phyloP scores from a whole-genome alignment of 139 green algal genomes.

The Chlamydomonas urium region DNA sequence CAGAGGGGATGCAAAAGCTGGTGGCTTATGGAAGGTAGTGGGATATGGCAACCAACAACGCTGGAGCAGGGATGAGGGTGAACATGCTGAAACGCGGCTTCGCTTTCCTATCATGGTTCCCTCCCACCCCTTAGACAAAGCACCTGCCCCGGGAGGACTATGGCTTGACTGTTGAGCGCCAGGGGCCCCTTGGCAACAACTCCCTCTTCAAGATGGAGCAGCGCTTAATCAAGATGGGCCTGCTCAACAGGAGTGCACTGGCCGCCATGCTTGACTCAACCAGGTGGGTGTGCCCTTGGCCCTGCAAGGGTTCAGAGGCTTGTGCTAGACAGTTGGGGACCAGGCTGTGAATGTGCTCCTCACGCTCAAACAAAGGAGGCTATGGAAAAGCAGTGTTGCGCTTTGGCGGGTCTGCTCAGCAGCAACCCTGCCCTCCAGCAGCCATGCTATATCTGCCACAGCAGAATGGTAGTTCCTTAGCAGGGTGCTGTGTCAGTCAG shows the following conservation, averaged over 20 bases:
- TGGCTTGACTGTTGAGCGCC: not conserved
- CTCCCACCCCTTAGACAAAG: not conserved
- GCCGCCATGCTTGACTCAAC: not conserved
- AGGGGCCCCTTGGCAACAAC: not conserved
- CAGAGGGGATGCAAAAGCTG: not conserved
- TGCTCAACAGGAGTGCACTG: not conserved
- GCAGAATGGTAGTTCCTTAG: too few species aligned
- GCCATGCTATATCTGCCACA: too few species aligned
- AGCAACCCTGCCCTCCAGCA: too few species aligned
- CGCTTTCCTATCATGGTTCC: not conserved
- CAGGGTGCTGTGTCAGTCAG: too few species aligned
- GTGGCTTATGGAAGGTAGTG: not conserved
- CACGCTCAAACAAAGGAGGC: too few species aligned
- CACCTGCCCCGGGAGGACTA: conserved; percentile 6
- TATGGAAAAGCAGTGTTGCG: too few species aligned
- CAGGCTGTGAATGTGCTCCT: too few species aligned
- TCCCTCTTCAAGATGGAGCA: conserved; percentile 17
- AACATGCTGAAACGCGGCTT: not conserved
- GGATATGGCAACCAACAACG: not conserved
- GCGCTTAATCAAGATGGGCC: not conserved
- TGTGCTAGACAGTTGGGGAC: too few species aligned
- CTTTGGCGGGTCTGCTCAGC: too few species aligned
- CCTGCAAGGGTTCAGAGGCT: not conserved
- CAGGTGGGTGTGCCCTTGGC: not conserved
- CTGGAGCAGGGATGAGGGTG: not conserved